phyloP scores from a whole-genome alignment of 371 early-diverging fungal species.

The Quaeritorhiza haematococci region DNA sequence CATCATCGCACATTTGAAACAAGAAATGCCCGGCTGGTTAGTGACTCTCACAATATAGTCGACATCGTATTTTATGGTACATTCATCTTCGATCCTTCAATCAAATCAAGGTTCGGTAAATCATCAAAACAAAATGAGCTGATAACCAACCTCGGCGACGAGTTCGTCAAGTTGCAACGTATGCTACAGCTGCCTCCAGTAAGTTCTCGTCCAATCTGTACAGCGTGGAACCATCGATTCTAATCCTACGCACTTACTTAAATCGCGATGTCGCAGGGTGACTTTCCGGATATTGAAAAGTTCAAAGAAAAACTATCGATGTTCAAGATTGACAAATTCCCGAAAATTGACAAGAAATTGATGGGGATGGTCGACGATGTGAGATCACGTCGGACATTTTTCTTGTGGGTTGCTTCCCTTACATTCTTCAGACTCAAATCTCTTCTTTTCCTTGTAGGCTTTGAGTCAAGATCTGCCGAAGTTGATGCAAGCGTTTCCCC shows the following conservation, averaged over 20 bases:
- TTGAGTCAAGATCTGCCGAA: constrained; percentile 57
- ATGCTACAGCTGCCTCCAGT: constrained; percentile 61
- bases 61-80: too few species aligned
- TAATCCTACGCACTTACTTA: too few species aligned
- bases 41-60: too few species aligned
- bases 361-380: constrained; percentile 52
- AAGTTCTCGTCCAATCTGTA: too few species aligned
- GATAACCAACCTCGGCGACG: constrained; percentile 62
- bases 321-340: constrained; percentile 75
- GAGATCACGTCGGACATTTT: neutral
- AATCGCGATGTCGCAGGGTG: too few species aligned
- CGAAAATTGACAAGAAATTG: constrained; percentile 62
- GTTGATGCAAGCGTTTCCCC: constrained; percentile 62
- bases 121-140: constrained; percentile 67
- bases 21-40: constrained; percentile 73
- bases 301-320: constrained; percentile 46
- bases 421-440: constrained; percentile 9
- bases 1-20: constrained; percentile 70
- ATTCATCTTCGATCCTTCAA: too few species aligned
- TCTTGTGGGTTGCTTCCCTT: constrained; percentile 6
- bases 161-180: constrained; percentile 70
- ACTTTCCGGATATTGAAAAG: constrained; percentile 27
- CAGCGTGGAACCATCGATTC: too few species aligned
- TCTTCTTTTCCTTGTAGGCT: too few species aligned
- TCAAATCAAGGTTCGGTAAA: constrained; percentile 70